Percentiles rank a stretch among this genome's conserved stretches.
Evolutionary conservation across 2,329 filamentous ascomycete genomes (phyloP).

Genomic region (Paradendryphiella salina): DNA sequence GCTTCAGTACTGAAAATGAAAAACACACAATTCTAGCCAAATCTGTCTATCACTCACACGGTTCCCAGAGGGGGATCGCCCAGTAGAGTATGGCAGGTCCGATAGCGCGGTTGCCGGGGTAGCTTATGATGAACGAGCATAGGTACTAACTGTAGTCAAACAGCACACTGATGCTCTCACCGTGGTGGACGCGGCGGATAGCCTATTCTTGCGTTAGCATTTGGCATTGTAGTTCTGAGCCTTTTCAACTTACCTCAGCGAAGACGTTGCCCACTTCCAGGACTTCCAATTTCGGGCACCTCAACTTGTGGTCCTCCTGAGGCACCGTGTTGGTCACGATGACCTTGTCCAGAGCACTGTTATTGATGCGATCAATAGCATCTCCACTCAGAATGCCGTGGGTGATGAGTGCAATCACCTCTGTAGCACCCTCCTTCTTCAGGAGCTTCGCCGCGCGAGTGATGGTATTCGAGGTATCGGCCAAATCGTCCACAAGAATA

Average conservation of each 20-base stretch:
- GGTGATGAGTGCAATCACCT: conserved; percentile 88
- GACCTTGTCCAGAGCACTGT: conserved; percentile 88
- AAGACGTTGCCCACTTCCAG: conserved; percentile 88
- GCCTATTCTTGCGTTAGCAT: conserved; percentile 54
- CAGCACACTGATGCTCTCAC: conserved; percentile 94
- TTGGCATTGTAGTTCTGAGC: conserved; percentile 21
- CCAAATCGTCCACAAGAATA: conserved; percentile 91
- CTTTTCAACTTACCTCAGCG: conserved; percentile 66
- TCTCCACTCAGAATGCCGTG: conserved; percentile 95
- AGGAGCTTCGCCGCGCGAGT: conserved; percentile 94
- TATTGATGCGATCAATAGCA: conserved; percentile 91
- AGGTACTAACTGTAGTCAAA: conserved; percentile 75
- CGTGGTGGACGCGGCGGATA: conserved; percentile 93
- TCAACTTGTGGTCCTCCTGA: conserved; percentile 74
- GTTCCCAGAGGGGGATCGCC: not conserved
- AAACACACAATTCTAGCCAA: not conserved
- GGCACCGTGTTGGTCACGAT: conserved; percentile 95
- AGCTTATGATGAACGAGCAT: conserved; percentile 8
- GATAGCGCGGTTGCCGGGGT: not conserved
- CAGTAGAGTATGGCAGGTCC: not conserved
- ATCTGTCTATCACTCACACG: not conserved
- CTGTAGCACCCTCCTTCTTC: conserved; percentile 87
- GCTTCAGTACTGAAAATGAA: not conserved
- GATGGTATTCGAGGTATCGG: conserved; percentile 96
- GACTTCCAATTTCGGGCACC: conserved; percentile 87